Percentiles rank a stretch among this genome's conserved stretches.
Evolutionary conservation across 2,329 filamentous ascomycete genomes (phyloP).

Genomic region (Aureobasidium sp.): DNA sequence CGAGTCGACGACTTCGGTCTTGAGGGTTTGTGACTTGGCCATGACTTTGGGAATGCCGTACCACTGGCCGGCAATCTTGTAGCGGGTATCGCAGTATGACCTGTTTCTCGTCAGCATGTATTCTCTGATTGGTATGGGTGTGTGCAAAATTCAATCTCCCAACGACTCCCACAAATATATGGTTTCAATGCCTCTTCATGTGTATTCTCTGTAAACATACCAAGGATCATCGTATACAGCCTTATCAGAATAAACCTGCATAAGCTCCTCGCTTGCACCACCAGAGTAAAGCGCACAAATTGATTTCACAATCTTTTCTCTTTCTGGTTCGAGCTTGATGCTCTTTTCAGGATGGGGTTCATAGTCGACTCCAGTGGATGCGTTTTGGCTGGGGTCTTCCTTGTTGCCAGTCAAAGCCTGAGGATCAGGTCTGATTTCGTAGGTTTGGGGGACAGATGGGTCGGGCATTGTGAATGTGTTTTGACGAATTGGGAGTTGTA

Average conservation of each 20-base stretch:
- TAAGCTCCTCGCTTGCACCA: constrained; percentile 39
- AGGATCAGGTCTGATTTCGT: constrained; percentile 19
- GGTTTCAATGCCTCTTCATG: neutral
- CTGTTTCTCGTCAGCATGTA: constrained; percentile 26
- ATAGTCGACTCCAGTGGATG: constrained; percentile 31
- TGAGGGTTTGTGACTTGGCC: constrained; percentile 30
- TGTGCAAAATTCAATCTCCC: neutral
- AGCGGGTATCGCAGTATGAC: constrained; percentile 39
- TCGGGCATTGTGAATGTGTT: neutral
- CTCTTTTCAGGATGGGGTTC: constrained; percentile 31
- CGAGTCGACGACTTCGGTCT: constrained; percentile 33
- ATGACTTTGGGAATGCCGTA: constrained; percentile 33
- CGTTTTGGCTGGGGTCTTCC: constrained; percentile 17
- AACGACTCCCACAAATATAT: neutral
- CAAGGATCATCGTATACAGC: constrained; percentile 41
- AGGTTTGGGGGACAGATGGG: constrained; percentile 9
- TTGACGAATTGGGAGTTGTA: neutral
- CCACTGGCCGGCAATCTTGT: constrained; percentile 33
- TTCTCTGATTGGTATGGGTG: constrained; percentile 19
- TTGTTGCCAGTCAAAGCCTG: constrained; percentile 23
- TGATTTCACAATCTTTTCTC: constrained; percentile 33
- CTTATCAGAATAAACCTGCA: constrained; percentile 40
- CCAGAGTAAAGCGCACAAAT: constrained; percentile 40
- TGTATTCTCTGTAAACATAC: constrained; percentile 19
- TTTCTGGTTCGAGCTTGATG: constrained; percentile 25